phyloP scores from a whole-genome alignment of 2,329 filamentous ascomycete genomes.

The Dactylellina leptospora region DNA sequence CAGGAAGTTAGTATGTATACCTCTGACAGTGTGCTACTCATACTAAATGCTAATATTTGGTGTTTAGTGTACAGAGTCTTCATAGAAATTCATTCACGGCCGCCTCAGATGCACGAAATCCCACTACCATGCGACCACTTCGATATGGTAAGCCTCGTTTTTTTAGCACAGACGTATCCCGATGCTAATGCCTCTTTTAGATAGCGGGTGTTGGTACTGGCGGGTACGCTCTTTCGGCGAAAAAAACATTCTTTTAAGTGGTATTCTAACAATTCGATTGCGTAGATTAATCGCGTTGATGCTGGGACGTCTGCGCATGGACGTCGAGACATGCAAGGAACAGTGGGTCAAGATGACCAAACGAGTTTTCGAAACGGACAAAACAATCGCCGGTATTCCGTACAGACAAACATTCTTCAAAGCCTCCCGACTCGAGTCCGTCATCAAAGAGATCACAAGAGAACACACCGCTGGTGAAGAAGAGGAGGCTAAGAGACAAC shows the following conservation, averaged over 20 bases:
- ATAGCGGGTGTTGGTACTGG: slow-evolving; percentile 52
- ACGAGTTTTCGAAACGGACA: slow-evolving; percentile 95
- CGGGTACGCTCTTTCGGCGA: slow-evolving; percentile 24
- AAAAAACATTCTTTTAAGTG: slow-evolving; percentile 20
- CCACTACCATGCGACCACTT: slow-evolving; percentile 51
- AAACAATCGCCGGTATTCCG: slow-evolving; percentile 93
- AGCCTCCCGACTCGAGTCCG: slow-evolving; percentile 91
- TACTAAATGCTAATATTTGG: slow-evolving; percentile 15
- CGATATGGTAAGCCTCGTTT: slow-evolving; percentile 39
- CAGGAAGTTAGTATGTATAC: slow-evolving; percentile 50
- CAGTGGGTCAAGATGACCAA: slow-evolving; percentile 93
- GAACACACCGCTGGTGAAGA: slow-evolving; percentile 79
- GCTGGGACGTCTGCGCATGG: slow-evolving; percentile 89
- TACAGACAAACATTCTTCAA: slow-evolving; percentile 92
- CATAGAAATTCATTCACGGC: slow-evolving; percentile 46
- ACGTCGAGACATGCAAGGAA: slow-evolving; percentile 95
- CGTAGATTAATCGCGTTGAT: slow-evolving; percentile 66
- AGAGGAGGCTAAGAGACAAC: slow-evolving; percentile 58
- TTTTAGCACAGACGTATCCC: background rate
- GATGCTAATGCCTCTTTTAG: slow-evolving; percentile 29
- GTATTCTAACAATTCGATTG: background rate
- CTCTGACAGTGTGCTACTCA: background rate
- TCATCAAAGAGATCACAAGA: slow-evolving; percentile 84
- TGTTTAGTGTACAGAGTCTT: slow-evolving; percentile 46
- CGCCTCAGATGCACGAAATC: slow-evolving; percentile 50